Evolutionary conservation across 805 yeast genomes (phyloP).

Genomic region (Hanseniaspora hatyaiensis): DNA sequence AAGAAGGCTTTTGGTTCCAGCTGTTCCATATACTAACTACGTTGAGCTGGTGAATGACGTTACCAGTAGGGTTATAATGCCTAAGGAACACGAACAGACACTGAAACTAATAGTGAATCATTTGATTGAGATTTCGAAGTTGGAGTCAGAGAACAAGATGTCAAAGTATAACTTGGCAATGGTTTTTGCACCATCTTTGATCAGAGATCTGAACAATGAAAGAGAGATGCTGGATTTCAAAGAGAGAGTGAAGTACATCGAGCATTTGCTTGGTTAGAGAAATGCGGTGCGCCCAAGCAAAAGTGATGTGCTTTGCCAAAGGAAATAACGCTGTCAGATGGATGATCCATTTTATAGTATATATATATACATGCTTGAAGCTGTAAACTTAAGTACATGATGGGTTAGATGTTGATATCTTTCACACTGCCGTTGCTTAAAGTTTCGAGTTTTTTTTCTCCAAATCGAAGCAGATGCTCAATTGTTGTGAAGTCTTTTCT

Average conservation of each 20-base stretch:
- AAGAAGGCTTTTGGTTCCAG: constrained; percentile 72
- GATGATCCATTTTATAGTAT: neutral
- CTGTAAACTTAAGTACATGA: too few relatives aligned
- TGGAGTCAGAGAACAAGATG: constrained; percentile 61
- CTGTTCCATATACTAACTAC: constrained; percentile 60
- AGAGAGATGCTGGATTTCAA: constrained; percentile 79
- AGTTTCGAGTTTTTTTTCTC: constrained; percentile 60
- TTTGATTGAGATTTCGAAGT: constrained; percentile 45
- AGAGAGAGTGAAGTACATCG: constrained; percentile 64
- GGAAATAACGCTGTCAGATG: constrained; percentile 27
- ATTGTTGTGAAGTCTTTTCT: constrained; percentile 75
- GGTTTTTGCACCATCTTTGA: constrained; percentile 88
- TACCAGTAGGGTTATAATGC: constrained; percentile 44
- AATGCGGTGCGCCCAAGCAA: too few relatives aligned
- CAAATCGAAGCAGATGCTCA: constrained; percentile 71
- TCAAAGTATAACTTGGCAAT: constrained; percentile 69
- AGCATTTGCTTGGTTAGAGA: constrained; percentile 42
- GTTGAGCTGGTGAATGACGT: constrained; percentile 16
- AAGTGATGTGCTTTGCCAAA: too few relatives aligned
- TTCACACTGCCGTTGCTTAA: constrained; percentile 60
- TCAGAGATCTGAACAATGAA: constrained; percentile 66
- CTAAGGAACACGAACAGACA: constrained; percentile 53
- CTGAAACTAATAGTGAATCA: constrained; percentile 52
- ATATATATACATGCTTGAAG: neutral
- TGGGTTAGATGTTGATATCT: constrained; percentile 39